phyloP scores from a whole-genome alignment of 352 stramenopile species.

The Phytophthora rubi region DNA sequence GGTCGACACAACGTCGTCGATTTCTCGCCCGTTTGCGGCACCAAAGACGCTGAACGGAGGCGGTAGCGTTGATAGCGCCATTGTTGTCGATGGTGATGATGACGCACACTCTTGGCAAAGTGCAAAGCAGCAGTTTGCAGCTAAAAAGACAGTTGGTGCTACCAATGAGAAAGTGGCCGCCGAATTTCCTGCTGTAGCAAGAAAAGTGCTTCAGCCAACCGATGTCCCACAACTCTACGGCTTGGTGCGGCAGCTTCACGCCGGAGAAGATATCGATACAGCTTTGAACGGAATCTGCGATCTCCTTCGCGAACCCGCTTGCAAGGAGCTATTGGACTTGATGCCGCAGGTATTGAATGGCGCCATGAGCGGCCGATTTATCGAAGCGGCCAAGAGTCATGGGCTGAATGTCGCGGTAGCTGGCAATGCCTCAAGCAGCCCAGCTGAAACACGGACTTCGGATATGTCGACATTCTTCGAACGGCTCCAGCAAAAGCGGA shows the following conservation, averaged over 20 bases:
- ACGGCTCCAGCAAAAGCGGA: constrained; percentile 69
- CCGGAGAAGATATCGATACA: constrained; percentile 45
- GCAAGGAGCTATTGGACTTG: constrained; percentile 62
- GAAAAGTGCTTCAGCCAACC: constrained; percentile 52
- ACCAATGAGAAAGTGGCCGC: constrained; percentile 28
- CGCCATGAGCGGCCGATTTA: constrained; percentile 53
- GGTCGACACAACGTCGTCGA: constrained; percentile 71
- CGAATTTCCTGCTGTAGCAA: constrained; percentile 59
- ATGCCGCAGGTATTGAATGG: constrained; percentile 70
- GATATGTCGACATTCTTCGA: constrained; percentile 66
- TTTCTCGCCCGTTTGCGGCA: constrained; percentile 62
- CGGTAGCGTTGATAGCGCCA: constrained; percentile 18
- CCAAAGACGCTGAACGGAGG: constrained; percentile 27
- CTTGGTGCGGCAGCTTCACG: constrained; percentile 65
- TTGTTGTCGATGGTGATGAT: constrained; percentile 23
- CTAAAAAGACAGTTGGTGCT: constrained; percentile 11
- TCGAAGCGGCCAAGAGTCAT: constrained; percentile 42
- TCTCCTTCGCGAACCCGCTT: constrained; percentile 46
- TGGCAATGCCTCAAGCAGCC: constrained; percentile 6
- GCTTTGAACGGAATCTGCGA: constrained; percentile 57
- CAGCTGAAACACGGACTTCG: constrained; percentile 10
- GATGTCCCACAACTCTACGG: constrained; percentile 65
- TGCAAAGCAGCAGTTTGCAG: constrained; percentile 43
- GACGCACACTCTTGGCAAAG: constrained; percentile 37
- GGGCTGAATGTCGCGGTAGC: constrained; percentile 42